A percentile compares a stretch with the other conserved stretches of the same genome.
phyloP scores from a whole-genome alignment of 306 rosid species.

The Adenanthera pavonina region DNA sequence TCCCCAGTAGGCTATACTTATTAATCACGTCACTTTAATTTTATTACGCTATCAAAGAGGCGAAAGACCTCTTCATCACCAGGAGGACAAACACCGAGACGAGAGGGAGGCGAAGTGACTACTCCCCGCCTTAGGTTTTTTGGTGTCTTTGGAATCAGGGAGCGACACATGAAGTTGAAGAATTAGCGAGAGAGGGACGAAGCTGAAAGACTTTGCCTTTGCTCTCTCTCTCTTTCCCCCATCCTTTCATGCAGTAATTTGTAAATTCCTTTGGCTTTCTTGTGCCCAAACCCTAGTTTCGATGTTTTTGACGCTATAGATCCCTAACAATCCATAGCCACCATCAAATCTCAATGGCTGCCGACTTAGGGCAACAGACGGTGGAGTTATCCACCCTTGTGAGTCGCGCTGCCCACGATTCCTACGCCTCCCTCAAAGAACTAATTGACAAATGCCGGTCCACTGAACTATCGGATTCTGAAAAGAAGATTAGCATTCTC shows the following conservation, averaged over 20 bases:
- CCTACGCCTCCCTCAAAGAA: slow-evolving; percentile 74
- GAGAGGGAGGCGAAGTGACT: no score
- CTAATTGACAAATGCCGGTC: slow-evolving; percentile 80
- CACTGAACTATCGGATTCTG: slow-evolving; percentile 74
- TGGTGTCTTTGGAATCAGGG: neutral
- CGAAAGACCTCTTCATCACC: no score
- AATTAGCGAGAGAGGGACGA: neutral
- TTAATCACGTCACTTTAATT: no score
- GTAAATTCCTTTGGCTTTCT: slow-evolving; percentile 11
- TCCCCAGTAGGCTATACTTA: no score
- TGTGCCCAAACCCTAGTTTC: slow-evolving; percentile 37
- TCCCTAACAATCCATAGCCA: slow-evolving; percentile 35
- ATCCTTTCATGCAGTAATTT: neutral
- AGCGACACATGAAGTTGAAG: slow-evolving; percentile 1
- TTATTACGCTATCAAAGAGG: no score
- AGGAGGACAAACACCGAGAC: no score
- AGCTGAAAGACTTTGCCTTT: neutral
- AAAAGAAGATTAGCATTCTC: slow-evolving; percentile 81
- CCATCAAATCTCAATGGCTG: slow-evolving; percentile 58
- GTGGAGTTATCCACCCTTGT: slow-evolving; percentile 87
- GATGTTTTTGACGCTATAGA: slow-evolving; percentile 39
- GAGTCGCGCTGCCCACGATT: slow-evolving; percentile 84
- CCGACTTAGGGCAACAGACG: slow-evolving; percentile 96
- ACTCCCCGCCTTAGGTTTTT: neutral
- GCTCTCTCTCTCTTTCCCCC: neutral